Evolutionary conservation across 1,284 basidiomycete species (phyloP).

Genomic region (Rhodotorula sp.): DNA sequence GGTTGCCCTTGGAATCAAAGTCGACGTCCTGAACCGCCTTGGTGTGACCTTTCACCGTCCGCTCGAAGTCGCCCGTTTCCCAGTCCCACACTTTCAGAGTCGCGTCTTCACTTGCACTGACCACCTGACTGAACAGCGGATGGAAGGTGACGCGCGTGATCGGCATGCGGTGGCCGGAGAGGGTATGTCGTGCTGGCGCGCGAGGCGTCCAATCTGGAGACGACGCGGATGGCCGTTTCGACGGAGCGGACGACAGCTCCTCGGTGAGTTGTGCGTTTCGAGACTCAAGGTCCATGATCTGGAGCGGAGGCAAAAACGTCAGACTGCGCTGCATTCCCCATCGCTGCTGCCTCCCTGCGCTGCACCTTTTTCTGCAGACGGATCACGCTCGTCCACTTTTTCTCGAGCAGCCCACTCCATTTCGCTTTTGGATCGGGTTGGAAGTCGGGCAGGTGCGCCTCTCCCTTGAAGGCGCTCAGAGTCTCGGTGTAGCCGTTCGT

Average conservation of each 20-base stretch:
- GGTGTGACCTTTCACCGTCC: conserved; percentile 88
- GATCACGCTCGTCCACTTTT: conserved; percentile 94
- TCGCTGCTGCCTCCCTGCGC: no score
- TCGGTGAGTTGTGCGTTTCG: conserved; percentile 70
- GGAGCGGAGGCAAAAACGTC: not conserved
- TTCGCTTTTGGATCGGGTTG: conserved; percentile 76
- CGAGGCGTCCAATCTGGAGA: conserved; percentile 78
- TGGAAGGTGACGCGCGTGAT: conserved; percentile 80
- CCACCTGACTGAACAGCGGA: conserved; percentile 76
- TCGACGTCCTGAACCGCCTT: conserved; percentile 82
- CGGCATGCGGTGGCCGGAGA: conserved; percentile 74
- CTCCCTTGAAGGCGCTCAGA: conserved; percentile 63
- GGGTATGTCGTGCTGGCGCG: conserved; percentile 70
- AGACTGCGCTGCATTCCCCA: not conserved
- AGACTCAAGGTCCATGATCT: conserved; percentile 88
- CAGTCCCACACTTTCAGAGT: conserved; percentile 93
- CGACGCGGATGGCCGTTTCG: conserved; percentile 63
- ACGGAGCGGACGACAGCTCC: conserved; percentile 60
- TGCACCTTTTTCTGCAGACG: conserved; percentile 84
- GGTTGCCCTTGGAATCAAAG: conserved; percentile 77
- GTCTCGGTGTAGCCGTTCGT: conserved; percentile 63
- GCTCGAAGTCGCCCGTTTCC: conserved; percentile 89
- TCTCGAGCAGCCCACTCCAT: conserved; percentile 78
- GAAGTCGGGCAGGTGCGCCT: conserved; percentile 61
- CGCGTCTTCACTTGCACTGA: conserved; percentile 80